Evolutionary conservation across 2,329 filamentous ascomycete genomes (phyloP), one percentile per base, ranked within the genome.

Genomic region (Pezicula radicicola): DNA sequence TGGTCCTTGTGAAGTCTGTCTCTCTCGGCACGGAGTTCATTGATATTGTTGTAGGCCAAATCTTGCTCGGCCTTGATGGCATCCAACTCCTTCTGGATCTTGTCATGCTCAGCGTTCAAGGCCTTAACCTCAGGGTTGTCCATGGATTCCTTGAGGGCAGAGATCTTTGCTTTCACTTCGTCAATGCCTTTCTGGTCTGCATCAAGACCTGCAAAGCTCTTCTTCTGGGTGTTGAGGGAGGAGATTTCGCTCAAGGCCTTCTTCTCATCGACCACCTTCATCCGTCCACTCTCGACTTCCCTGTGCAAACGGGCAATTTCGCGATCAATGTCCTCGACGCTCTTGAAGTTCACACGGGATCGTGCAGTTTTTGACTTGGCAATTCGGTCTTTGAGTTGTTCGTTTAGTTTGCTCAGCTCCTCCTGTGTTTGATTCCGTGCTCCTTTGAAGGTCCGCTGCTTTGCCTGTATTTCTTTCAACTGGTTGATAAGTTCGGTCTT

Each of bases 181-280:
- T 94, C 89, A 62, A 99, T 97, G 60, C 81, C 81, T 80, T 95
- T 95, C 74, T 97, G 89, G 33, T 85, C 79, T 54, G 88, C 85
- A 54, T 96, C 91, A 65, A 97, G 88, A 56, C 85, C 83, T 53
- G 85, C 84, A 70, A 99, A 97, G 72, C 84, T 88, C 84, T 97
- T 97, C 75, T 89, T 89, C 66, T 88, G 82, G 78, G 95, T 96
- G 72, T 88, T 87, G 60, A 97, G 76, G 69, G 76, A 87, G 46
- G 88, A 89, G 63, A 96, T 87, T 64, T 97, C 91, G 47, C 81
- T 75, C 18, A 97, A 79, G 8, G 90, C 86, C 81, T 97, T 97
- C 80, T 91, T 95, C 83, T 97, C 94, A 64, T 99, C 94, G 10
- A 97, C 94, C 48, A 99, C 78, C 75, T 92, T 96, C 88, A 99